Base-by-base conservation (phyloP, 768 basidiomycete species). In the Boletus barrowsii region DNA sequence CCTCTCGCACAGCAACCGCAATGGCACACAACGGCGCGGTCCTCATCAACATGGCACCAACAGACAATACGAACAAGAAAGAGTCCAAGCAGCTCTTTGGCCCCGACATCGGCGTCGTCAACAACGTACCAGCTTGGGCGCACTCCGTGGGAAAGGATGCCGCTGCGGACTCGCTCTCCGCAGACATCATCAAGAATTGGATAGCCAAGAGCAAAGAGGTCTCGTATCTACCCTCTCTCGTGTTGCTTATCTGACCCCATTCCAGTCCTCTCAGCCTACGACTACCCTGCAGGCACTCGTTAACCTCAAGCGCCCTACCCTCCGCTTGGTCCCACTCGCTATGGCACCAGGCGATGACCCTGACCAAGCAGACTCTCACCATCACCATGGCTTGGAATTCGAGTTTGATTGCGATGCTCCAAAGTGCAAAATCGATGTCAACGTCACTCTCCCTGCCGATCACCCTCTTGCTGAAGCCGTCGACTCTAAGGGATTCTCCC, bases 221-320 rank as follows among this genome's bases (percentile, higher is more conserved):
- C 49, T 17, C 22, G 5, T 26, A 15, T 17, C 50, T 22, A 5
- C 48, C 9, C 13, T 24, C 11, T 0, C 10, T 5, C 10, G 11
- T 30, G 29, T 17, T 20, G 40, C 20, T 37, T 5, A 3, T 49
- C 52, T 62, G 14, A 59, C 50, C 43, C 49, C 41, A 3, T 50
- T 49, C 47, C 45, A 93, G 90, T 69, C 83, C 30, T 80, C 85
- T 10, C 88, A 93, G 63, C 84, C 93, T 0, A 96, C 94, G 0
- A 98, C 94, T 0, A 96, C 94, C 3, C 77, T 98, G 0, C 94
- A 97, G 73, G 94, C 94, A 0, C 79, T 95, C 33, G 93, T 97
- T 59, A 98, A 97, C 67, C 83, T 97, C 62, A 96, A 95, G 67
- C 83, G 94, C 5, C 94, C 94, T 1, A 86, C 91, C 1, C 79